Evolutionary conservation across 1,139 yeast genomes (phyloP).

Genomic region (Waltiozyma solani): DNA sequence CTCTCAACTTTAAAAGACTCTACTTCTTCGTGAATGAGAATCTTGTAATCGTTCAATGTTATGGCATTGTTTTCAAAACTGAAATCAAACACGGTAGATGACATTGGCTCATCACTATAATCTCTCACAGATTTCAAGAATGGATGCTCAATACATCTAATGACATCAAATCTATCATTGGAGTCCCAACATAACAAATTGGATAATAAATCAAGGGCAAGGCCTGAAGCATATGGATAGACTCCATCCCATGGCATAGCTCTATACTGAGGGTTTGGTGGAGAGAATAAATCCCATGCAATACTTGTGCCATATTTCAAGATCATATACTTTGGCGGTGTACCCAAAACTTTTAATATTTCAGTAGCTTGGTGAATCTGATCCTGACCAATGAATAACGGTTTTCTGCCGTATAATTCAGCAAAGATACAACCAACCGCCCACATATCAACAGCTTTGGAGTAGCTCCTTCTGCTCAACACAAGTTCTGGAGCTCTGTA

Average conservation of each 20-base stretch:
- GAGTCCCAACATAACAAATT: conserved; percentile 56
- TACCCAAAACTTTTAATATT: conserved; percentile 53
- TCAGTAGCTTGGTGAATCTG: conserved; percentile 54
- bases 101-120: conserved; percentile 37
- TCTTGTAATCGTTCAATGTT: conserved; percentile 31
- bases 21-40: conserved; percentile 37
- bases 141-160: conserved; percentile 41
- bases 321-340: conserved; percentile 38
- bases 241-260: conserved; percentile 37
- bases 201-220: conserved; percentile 39
- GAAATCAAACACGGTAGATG: conserved; percentile 44
- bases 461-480: conserved; percentile 44
- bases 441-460: conserved; percentile 67
- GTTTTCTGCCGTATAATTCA: conserved; percentile 63
- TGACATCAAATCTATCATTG: conserved; percentile 33
- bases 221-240: conserved; percentile 47
- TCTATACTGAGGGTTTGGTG: conserved; percentile 29
- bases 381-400: conserved; percentile 62
- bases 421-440: conserved; percentile 75
- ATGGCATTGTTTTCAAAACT: conserved; percentile 39
- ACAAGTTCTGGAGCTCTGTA: conserved; percentile 90
- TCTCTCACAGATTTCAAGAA: conserved; percentile 41
- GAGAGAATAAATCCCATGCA: conserved; percentile 31
- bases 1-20: conserved; percentile 24
- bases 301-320: conserved; percentile 23